phyloP scores from a whole-genome alignment of 1,284 basidiomycete genomes.

The Singerocomus rubriflavus region DNA sequence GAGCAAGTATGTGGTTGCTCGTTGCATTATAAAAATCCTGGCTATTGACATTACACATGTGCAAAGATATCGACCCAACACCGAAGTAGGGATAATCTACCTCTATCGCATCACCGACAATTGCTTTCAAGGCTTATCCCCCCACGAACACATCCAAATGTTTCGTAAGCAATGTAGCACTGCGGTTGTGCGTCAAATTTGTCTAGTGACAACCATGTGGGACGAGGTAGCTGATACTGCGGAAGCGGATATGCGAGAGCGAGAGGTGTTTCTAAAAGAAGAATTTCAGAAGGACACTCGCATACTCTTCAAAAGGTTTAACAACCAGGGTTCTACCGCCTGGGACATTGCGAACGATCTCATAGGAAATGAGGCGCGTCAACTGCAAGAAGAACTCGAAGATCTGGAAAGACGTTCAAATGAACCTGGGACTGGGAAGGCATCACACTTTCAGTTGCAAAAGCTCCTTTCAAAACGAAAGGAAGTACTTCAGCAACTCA shows the following conservation, averaged over 20 bases:
- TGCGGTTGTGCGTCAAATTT: not conserved
- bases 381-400: conserved; percentile 2
- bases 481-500: conserved; percentile 1
- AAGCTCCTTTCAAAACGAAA: not conserved
- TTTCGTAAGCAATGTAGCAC: conserved; percentile 1
- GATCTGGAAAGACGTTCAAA: not conserved
- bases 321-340: conserved; percentile 1
- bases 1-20: too few relatives aligned
- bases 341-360: not conserved
- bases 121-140: not conserved
- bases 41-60: too few relatives aligned
- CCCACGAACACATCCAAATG: not conserved
- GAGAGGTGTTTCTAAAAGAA: not conserved
- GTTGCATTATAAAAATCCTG: too few relatives aligned
- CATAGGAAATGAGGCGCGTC: not conserved
- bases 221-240: not conserved
- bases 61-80: too few relatives aligned
- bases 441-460: not conserved
- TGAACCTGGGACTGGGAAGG: not conserved
- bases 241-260: conserved; percentile 2
- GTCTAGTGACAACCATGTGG: conserved; percentile 12
- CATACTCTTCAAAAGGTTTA: conserved; percentile 4
- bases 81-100: too few relatives aligned
- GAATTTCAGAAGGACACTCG: not conserved
- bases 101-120: conserved; percentile 9